Base-by-base conservation (phyloP, 1,139 yeast genomes). In the Debaryomyces singareniensis region DNA sequence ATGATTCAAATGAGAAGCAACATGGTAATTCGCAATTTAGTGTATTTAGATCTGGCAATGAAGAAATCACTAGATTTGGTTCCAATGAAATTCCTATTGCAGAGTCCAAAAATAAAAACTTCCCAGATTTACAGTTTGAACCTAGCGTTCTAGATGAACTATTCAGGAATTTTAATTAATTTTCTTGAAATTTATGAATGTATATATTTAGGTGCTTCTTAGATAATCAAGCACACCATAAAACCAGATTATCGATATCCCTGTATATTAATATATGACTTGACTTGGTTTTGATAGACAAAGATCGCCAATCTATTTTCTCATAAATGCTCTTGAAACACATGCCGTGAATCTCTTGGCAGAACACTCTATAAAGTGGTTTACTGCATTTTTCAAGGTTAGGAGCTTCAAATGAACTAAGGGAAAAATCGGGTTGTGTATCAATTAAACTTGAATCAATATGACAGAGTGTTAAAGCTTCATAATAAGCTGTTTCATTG, bases 1-100 rank as follows among this genome's bases (percentile, higher is more conserved):
- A 46, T 27, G 45, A 40, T 5, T 85, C 85, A 23, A 9, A 9
- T 23, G 13, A 9, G 7, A 6, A 18, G 9, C 9, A 7, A 7
- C 7, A 18, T n/a, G n/a, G n/a, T 7, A 18, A 7, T 18, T 7
- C 21, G 21, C 21, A 18, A n/a, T n/a, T n/a, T 7, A n/a, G n/a
- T 7, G 7, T n/a, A 18, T 18, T 18, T n/a, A 18, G 21, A 18
- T 7, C 21, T 18, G 21, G n/a, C 9, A n/a, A 18, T 7, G 9
- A 18, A n/a, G 7, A 7, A 18, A 18, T 18, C 9, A 7, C 21
- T n/a, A 7, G 21, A 18, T 18, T n/a, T n/a, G n/a, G n/a, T n/a
- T n/a, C n/a, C n/a, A n/a, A n/a, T n/a, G n/a, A n/a, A n/a, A n/a
- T n/a, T n/a, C n/a, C n/a, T n/a, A n/a, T n/a, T n/a, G n/a, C n/a